Evolutionary conservation across 1,284 basidiomycete genomes (phyloP), one percentile per base, ranked within the genome.

Genomic region (Malassezia caprae): DNA sequence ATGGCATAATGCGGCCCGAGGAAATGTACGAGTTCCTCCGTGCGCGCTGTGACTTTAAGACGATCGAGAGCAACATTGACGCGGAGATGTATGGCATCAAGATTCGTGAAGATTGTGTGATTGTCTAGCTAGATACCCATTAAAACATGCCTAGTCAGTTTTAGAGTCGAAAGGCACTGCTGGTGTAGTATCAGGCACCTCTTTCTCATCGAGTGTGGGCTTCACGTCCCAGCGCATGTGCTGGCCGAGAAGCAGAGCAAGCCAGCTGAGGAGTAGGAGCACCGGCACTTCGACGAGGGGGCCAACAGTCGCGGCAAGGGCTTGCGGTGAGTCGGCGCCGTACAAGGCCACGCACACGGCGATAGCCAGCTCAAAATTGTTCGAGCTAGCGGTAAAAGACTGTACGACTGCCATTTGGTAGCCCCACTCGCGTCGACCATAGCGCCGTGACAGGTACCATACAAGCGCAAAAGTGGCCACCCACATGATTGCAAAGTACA

Each of bases 1-100:
- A 43, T 11, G 90, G 91, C 4, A 84, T 87, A 1, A 88, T 93
- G 75, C 81, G 86, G 32, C 89, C 90, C 2, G 93, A 98, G 80
- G 80, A 82, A 85, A 39, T 65, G 51, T 72, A 63, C 47, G 64
- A 62, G 31, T 63, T 65, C 24, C 15, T 55, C 41, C 58, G 60
- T 34, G 60, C 66, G 15, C 51, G 66, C n/a, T 51, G 45, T 24
- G 72, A 74, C 37, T 74, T 72, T 46, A 63, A 64, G 35, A 21
- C 43, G 32, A 73, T 74, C 21, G 69, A 73, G 46, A 67, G 62
- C 45, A 65, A 62, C 27, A 51, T 74, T 21, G 72, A 74, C 47
- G 64, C 68, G 55, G 72, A 74, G 50, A 68, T 74, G 48, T 74
- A 72, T 37, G 72, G 72, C 7, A 72, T 74, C 63, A 74, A 74